Evolutionary conservation across 1,139 yeast species (phyloP).

Genomic region (Geotrichum siamense): DNA sequence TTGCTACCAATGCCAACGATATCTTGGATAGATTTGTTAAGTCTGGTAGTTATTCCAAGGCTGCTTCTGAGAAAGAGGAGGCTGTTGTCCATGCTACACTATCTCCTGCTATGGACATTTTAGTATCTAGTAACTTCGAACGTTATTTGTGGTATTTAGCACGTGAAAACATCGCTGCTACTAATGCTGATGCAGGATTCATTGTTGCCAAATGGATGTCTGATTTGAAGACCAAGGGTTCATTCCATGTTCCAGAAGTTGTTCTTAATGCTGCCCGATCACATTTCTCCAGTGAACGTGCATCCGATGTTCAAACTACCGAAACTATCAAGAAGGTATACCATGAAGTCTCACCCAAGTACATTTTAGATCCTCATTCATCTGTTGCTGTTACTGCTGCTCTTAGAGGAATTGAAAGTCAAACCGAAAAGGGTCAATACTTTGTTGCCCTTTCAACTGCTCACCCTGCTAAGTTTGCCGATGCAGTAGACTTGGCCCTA

Average conservation of each 20-base stretch:
- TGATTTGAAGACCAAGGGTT: constrained; percentile 66
- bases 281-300: constrained; percentile 73
- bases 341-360: constrained; percentile 52
- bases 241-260: constrained; percentile 59
- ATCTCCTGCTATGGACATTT: constrained; percentile 98
- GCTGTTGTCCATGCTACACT: constrained; percentile 77
- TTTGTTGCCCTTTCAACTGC: constrained; percentile 91
- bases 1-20: constrained; percentile 94
- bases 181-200: constrained; percentile 67
- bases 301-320: constrained; percentile 68
- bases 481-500: constrained; percentile 83
- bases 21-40: constrained; percentile 87
- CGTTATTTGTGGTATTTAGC: constrained; percentile 92
- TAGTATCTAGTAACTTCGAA: constrained; percentile 91
- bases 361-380: constrained; percentile 92
- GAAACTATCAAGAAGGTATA: constrained; percentile 69
- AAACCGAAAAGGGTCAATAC: constrained; percentile 37
- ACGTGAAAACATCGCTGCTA: constrained; percentile 53
- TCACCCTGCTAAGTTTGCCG: constrained; percentile 97
- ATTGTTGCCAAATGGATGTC: constrained; percentile 70
- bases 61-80: constrained; percentile 37
- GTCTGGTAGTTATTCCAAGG: constrained; percentile 67
- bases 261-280: constrained; percentile 59
- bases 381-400: constrained; percentile 89
- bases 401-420: constrained; percentile 50